Evolutionary conservation across 352 stramenopile genomes (phyloP).

Genomic region (Phytophthora idaei): DNA sequence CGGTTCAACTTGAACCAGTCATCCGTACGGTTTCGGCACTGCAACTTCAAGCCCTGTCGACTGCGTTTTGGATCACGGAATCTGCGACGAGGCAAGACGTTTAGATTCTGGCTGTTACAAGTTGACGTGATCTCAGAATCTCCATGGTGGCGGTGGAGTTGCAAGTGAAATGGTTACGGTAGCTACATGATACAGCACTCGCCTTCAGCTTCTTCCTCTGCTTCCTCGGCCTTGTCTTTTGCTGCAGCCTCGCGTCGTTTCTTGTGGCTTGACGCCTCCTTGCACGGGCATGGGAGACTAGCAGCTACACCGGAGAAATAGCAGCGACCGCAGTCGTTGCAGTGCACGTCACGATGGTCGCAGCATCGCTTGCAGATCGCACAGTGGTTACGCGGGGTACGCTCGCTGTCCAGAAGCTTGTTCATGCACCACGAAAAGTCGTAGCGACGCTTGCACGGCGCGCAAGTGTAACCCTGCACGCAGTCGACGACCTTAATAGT

Average conservation of each 20-base stretch:
- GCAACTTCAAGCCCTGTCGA: conserved; percentile 17
- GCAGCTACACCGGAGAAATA: conserved; percentile 86
- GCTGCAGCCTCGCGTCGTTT: conserved; percentile 49
- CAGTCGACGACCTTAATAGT: conserved; percentile 76
- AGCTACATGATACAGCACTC: conserved; percentile 86
- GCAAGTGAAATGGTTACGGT: conserved; percentile 12
- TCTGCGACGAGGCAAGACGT: conserved; percentile 25
- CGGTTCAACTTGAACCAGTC: conserved; percentile 4
- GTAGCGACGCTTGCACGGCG: conserved; percentile 53
- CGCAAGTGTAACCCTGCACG: conserved; percentile 73
- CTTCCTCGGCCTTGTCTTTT: conserved; percentile 54
- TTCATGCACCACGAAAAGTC: conserved; percentile 88
- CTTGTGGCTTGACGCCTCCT: conserved; percentile 63
- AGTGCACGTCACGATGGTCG: conserved; percentile 88
- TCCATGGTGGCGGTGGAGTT: conserved; percentile 24
- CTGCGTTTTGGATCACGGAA: conserved; percentile 1
- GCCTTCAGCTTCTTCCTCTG: conserved; percentile 70
- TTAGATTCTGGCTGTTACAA: conserved; percentile 24
- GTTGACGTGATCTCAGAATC: conserved; percentile 23
- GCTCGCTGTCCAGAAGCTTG: conserved; percentile 77
- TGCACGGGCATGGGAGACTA: conserved; percentile 80
- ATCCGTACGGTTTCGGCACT: conserved; percentile 19
- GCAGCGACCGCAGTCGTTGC: conserved; percentile 79
- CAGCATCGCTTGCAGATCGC: conserved; percentile 87
- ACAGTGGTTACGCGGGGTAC: conserved; percentile 82